phyloP scores from a whole-genome alignment of 192 early-diverging fungal species.

The Entomortierella chlamydospora region DNA sequence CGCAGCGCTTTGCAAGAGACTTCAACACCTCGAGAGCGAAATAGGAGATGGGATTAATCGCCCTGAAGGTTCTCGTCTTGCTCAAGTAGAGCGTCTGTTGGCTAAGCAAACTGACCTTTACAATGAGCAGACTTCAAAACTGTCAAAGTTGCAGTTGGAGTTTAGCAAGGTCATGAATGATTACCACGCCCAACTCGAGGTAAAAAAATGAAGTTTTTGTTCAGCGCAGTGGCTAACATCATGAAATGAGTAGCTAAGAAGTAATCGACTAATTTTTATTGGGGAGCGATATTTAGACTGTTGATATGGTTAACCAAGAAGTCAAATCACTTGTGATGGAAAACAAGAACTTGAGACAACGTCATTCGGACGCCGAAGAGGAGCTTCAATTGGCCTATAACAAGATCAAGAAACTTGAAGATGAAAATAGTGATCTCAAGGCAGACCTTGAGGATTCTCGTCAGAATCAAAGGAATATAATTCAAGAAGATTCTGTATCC shows the following conservation, averaged over 20 bases:
- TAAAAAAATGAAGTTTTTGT: slow-evolving; percentile 32
- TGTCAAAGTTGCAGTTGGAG: slow-evolving; percentile 65
- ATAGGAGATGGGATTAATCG: slow-evolving; percentile 52
- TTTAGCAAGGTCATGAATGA: slow-evolving; percentile 77
- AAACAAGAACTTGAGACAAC: slow-evolving; percentile 66
- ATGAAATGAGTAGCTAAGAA: too few species aligned
- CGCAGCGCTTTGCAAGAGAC: slow-evolving; percentile 67
- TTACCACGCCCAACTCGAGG: slow-evolving; percentile 78
- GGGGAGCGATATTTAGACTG: slow-evolving; percentile 73
- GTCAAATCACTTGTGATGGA: slow-evolving; percentile 79
- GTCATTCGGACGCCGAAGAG: slow-evolving; percentile 69
- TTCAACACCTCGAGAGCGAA: slow-evolving; percentile 76
- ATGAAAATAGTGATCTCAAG: slow-evolving; percentile 56
- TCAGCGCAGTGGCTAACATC: too few species aligned
- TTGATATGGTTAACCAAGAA: slow-evolving; percentile 76
- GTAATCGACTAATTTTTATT: too few species aligned
- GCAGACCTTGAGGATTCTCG: slow-evolving; percentile 31
- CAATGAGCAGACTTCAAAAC: slow-evolving; percentile 35
- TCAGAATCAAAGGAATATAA: slow-evolving; percentile 12
- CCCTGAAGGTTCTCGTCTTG: slow-evolving; percentile 42
- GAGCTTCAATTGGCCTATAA: slow-evolving; percentile 62
- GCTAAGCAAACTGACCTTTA: slow-evolving; percentile 51
- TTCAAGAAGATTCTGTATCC: slow-evolving; percentile 12
- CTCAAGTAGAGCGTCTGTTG: slow-evolving; percentile 53
- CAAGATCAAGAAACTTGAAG: slow-evolving; percentile 58